phyloP scores from a whole-genome alignment of 768 basidiomycete genomes.

The Suillus occidentalis region DNA sequence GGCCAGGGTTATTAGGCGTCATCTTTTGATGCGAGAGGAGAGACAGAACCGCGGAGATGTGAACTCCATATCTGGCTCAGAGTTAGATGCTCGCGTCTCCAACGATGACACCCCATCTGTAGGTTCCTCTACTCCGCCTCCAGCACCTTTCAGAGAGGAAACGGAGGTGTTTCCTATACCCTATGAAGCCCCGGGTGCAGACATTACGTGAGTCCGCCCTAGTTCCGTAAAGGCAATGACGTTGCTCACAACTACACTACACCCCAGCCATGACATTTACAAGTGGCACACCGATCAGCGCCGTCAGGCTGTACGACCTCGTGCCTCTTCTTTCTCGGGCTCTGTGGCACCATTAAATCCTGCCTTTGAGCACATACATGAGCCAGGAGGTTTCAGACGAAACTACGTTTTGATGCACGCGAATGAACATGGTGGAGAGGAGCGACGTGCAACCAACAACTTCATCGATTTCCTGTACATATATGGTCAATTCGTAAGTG shows the following conservation, averaged over 20 bases:
- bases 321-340: constrained; percentile 71
- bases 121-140: constrained; percentile 25
- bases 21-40: constrained; percentile 77
- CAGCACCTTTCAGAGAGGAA: constrained; percentile 41
- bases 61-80: constrained; percentile 23
- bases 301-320: constrained; percentile 57
- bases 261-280: constrained; percentile 90
- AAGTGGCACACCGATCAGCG: constrained; percentile 87
- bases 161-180: constrained; percentile 84
- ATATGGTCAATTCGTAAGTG: constrained; percentile 93
- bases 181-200: constrained; percentile 84
- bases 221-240: background rate
- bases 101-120: constrained; percentile 20
- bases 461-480: constrained; percentile 94
- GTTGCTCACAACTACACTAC: constrained; percentile 11
- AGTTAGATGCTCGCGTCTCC: constrained; percentile 19
- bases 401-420: constrained; percentile 81
- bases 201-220: constrained; percentile 76
- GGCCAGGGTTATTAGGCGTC: constrained; percentile 73
- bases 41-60: constrained; percentile 29
- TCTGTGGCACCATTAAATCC: constrained; percentile 58
- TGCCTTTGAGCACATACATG: constrained; percentile 88
- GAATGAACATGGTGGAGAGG: constrained; percentile 61
- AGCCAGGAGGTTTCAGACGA: constrained; percentile 92
- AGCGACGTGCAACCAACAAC: constrained; percentile 68